Evolutionary conservation across 768 basidiomycete genomes (phyloP), one percentile per base, ranked within the genome.

Genomic region (Russula lepida): DNA sequence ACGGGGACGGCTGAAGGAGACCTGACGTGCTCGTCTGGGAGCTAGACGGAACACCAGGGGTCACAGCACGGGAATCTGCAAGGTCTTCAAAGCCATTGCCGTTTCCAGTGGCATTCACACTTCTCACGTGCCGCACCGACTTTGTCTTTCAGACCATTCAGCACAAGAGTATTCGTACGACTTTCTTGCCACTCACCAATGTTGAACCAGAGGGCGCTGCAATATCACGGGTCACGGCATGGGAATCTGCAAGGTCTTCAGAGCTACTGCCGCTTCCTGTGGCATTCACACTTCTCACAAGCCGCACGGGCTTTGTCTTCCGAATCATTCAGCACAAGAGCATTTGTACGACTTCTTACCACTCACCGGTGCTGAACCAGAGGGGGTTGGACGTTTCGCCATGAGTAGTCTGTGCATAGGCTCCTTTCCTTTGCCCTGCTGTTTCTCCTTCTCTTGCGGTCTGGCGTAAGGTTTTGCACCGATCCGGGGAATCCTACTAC

Each of bases 401-500:
- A 56, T 21, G 39, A 57, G 39, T 11, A 58, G 43, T 27, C 51
- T 64, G 47, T 54, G 54, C 32, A 30, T 25, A 39, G 56, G 58
- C 15, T 58, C 49, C 12, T 56, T 64, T n/a, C 54, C 58, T 32
- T 63, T 61, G 21, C 21, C 54, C 46, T 55, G 48, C 19, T 63
- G 58, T 35, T 28, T 55, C 56, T 48, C 46, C 25, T 60, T 55
- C 7, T 28, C 50, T n/a, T 30, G 28, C 5, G 73, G 69, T 33
- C 68, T 62, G 4, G 69, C 66, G 50, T 74, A 73, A 1, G 72
- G 72, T 59, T 74, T 74, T 19, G 64, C 62, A 23, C 73, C 73
- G 28, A 72, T 71, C 13, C 73, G 57, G 4, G 73, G 73, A n/a
- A 74, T 74, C 59, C 66, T 70, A 56, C 73, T 74, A 15, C 67